Conservation (phyloP, 495 filamentous ascomycete species). For the Penicillium pulvis region DNA sequence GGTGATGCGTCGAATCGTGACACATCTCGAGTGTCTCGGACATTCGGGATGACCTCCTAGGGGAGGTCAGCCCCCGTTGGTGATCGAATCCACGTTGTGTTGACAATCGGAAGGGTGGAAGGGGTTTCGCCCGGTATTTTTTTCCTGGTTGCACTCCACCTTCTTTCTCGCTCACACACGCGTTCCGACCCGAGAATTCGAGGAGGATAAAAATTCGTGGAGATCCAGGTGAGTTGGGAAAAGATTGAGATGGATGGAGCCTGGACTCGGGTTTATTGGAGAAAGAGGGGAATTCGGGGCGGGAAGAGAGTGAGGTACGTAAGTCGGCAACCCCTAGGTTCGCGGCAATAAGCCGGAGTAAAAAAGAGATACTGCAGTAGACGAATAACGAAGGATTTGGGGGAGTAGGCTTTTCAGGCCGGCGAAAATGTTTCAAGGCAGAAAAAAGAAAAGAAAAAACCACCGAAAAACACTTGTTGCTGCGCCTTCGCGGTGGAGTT, state of each 20-base stretch:
- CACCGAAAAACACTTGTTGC: constrained; percentile 12
- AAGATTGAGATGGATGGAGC: neutral
- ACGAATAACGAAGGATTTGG: neutral
- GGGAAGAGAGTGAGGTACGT: constrained; percentile 13
- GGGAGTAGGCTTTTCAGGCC: neutral
- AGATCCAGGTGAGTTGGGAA: constrained; percentile 1
- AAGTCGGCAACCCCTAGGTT: constrained; percentile 9
- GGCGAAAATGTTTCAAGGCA: neutral
- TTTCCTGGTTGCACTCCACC: constrained; percentile 9
- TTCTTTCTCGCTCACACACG: neutral
- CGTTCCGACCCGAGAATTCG: neutral
- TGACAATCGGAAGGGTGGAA: constrained; percentile 21
- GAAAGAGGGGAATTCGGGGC: constrained; percentile 10
- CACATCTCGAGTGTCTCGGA: constrained; percentile 36
- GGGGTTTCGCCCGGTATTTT: constrained; percentile 2
- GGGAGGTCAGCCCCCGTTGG: constrained; percentile 50
- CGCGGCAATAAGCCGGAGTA: neutral
- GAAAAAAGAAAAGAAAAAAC: constrained; percentile 9
- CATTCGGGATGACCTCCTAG: constrained; percentile 49
- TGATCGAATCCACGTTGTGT: constrained; percentile 48
- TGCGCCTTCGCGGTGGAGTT: constrained; percentile 35
- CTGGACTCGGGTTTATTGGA: constrained; percentile 6
- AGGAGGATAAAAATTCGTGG: neutral
- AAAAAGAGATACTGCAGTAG: neutral
- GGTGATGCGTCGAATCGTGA: constrained; percentile 29